Evolutionary conservation across 495 filamentous ascomycete species (phyloP).

Genomic region (Annulohypoxylon maeteangense): DNA sequence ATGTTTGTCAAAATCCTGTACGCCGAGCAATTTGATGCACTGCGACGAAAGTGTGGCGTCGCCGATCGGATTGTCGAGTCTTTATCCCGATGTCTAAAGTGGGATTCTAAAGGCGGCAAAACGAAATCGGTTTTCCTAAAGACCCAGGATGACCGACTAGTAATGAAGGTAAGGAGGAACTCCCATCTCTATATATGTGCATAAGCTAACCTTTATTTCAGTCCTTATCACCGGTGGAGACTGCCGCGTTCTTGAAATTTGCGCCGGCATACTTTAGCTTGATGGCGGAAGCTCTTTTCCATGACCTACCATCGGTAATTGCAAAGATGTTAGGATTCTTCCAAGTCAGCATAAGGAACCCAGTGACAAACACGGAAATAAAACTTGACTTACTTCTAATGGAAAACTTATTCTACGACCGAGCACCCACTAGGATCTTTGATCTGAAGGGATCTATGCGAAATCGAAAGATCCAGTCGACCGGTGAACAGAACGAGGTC

Average conservation of each 20-base stretch:
- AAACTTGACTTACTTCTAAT: constrained; percentile 94
- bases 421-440: constrained; percentile 89
- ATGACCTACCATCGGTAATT: constrained; percentile 95
- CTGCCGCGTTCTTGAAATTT: constrained; percentile 91
- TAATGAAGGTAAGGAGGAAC: constrained; percentile 69
- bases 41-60: constrained; percentile 91
- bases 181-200: neutral
- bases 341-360: constrained; percentile 95
- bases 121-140: constrained; percentile 98
- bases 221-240: constrained; percentile 88
- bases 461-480: constrained; percentile 94
- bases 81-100: constrained; percentile 92
- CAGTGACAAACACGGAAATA: constrained; percentile 89
- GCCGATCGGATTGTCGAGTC: constrained; percentile 95
- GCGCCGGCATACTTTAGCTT: constrained; percentile 97
- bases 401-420: constrained; percentile 99
- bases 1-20: constrained; percentile 99
- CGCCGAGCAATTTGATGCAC: constrained; percentile 95
- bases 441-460: constrained; percentile 99
- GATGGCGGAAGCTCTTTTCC: constrained; percentile 95
- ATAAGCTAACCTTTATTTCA: constrained; percentile 43
- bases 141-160: constrained; percentile 92
- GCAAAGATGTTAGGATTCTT: constrained; percentile 99
- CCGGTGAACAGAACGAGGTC: constrained; percentile 94
- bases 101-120: constrained; percentile 98